phyloP scores from a whole-genome alignment of 2,329 filamentous ascomycete genomes.

The Decorospora gaudefroyi region DNA sequence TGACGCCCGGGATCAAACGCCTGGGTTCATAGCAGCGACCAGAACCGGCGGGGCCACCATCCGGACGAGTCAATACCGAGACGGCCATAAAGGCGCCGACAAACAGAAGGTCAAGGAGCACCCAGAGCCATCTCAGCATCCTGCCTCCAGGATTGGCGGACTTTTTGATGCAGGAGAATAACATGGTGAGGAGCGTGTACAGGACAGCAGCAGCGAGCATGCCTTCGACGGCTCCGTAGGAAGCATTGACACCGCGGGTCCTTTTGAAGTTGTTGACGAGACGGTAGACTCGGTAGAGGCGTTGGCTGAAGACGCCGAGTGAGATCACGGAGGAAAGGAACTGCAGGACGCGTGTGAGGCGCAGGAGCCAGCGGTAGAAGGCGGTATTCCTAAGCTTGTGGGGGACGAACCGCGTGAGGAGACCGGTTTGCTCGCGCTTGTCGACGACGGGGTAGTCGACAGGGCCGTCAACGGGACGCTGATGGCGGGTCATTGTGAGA shows the following conservation, averaged over 20 bases:
- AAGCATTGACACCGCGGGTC: constrained; percentile 33
- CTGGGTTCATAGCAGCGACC: constrained; percentile 37
- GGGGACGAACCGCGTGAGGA: constrained; percentile 41
- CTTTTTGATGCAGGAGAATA: constrained; percentile 45
- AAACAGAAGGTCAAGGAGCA: constrained; percentile 45
- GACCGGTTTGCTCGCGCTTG: constrained; percentile 31
- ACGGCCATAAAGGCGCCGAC: constrained; percentile 54
- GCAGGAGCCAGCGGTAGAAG: constrained; percentile 41
- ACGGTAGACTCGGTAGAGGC: constrained; percentile 49
- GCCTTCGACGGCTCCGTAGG: constrained; percentile 52
- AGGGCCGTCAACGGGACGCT: constrained; percentile 19
- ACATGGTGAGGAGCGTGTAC: constrained; percentile 50
- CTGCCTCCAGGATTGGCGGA: constrained; percentile 36
- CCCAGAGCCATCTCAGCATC: constrained; percentile 48
- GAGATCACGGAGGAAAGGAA: constrained; percentile 53
- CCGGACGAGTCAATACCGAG: constrained; percentile 48
- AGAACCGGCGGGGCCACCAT: constrained; percentile 42
- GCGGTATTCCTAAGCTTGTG: constrained; percentile 25
- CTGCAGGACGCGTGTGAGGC: constrained; percentile 50
- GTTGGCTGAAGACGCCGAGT: constrained; percentile 51
- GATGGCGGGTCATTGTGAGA: constrained; percentile 13
- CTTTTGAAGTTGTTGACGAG: constrained; percentile 43
- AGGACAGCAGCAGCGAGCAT: constrained; percentile 53
- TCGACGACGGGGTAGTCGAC: constrained; percentile 20
- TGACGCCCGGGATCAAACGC: constrained; percentile 17